A percentile compares a stretch with the other conserved stretches of the same genome.
Conservation (phyloP, 495 filamentous ascomycete species). For the Lophium mytilinum region DNA sequence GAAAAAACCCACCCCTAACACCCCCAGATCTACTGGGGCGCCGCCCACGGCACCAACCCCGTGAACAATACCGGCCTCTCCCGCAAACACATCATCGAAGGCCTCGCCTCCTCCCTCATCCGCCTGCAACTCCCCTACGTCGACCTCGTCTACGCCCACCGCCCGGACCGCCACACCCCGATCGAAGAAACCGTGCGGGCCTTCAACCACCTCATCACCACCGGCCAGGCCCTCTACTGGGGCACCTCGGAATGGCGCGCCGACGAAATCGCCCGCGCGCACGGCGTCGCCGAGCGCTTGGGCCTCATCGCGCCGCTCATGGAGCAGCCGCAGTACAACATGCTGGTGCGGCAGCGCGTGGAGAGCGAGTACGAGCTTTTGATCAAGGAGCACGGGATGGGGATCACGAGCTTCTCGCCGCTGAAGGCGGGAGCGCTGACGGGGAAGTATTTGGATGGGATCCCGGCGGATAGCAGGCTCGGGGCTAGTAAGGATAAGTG, state of each 20-base stretch:
- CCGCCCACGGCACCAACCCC: slow-evolving; percentile 50
- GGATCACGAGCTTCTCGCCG: slow-evolving; percentile 67
- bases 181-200: slow-evolving; percentile 82
- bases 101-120: slow-evolving; percentile 52
- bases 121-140: slow-evolving; percentile 68
- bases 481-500: slow-evolving; percentile 41
- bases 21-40: slow-evolving; percentile 58
- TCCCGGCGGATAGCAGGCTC: slow-evolving; percentile 50
- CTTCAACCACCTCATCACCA: slow-evolving; percentile 73
- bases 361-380: slow-evolving; percentile 65
- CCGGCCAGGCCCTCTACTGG: slow-evolving; percentile 82
- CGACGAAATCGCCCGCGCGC: slow-evolving; percentile 70
- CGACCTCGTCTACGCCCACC: slow-evolving; percentile 78
- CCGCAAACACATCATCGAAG: slow-evolving; percentile 78
- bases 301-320: slow-evolving; percentile 72
- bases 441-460: slow-evolving; percentile 71
- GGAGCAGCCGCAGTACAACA: slow-evolving; percentile 83
- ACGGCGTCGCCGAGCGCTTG: slow-evolving; percentile 62
- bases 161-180: slow-evolving; percentile 72
- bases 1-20: too few species aligned
- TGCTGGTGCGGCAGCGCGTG: slow-evolving; percentile 63
- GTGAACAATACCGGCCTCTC: slow-evolving; percentile 72
- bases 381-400: slow-evolving; percentile 56
- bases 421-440: slow-evolving; percentile 66
- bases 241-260: slow-evolving; percentile 84